A percentile compares a stretch with the other conserved stretches of the same genome.
Conservation (phyloP, 2,329 filamentous ascomycete genomes). For the Boeremia exigua region DNA sequence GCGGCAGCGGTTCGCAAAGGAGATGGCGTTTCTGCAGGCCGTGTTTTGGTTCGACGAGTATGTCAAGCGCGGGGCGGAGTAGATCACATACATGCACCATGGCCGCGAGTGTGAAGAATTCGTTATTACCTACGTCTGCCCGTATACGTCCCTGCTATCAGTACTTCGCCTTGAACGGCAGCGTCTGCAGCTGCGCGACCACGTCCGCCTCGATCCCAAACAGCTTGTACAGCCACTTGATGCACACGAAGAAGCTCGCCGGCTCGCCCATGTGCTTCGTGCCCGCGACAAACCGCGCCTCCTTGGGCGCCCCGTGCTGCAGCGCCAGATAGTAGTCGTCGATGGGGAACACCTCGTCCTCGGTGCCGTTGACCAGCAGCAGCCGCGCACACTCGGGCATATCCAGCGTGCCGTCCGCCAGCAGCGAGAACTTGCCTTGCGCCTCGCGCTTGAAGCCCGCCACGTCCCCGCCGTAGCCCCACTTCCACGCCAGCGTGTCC, state of each 20-base stretch:
- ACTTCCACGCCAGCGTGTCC: conserved; percentile 59
- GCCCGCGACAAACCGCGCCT: conserved; percentile 54
- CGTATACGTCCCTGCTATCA: too few species aligned
- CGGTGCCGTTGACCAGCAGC: conserved; percentile 63
- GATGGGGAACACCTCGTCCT: conserved; percentile 68
- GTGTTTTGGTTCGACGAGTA: conserved; percentile 76
- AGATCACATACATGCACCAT: not conserved
- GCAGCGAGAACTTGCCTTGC: conserved; percentile 58
- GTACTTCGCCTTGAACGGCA: conserved; percentile 56
- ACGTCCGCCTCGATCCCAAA: conserved; percentile 54
- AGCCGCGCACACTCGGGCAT: conserved; percentile 56
- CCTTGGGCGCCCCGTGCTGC: conserved; percentile 60
- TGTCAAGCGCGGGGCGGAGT: conserved; percentile 49
- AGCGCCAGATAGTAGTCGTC: conserved; percentile 65
- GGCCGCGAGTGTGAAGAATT: too few species aligned
- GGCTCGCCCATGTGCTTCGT: conserved; percentile 61
- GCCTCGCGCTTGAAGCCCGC: conserved; percentile 57
- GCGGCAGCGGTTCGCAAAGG: conserved; percentile 72
- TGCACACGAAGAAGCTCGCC: conserved; percentile 55
- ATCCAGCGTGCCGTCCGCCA: conserved; percentile 62
- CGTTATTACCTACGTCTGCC: too few species aligned
- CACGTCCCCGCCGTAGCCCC: conserved; percentile 47
- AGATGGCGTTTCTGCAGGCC: conserved; percentile 81
- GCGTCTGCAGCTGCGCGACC: conserved; percentile 53
- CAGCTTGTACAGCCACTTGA: conserved; percentile 58